Evolutionary conservation across 768 basidiomycete genomes (phyloP).

Genomic region (Suillus hirtellus): DNA sequence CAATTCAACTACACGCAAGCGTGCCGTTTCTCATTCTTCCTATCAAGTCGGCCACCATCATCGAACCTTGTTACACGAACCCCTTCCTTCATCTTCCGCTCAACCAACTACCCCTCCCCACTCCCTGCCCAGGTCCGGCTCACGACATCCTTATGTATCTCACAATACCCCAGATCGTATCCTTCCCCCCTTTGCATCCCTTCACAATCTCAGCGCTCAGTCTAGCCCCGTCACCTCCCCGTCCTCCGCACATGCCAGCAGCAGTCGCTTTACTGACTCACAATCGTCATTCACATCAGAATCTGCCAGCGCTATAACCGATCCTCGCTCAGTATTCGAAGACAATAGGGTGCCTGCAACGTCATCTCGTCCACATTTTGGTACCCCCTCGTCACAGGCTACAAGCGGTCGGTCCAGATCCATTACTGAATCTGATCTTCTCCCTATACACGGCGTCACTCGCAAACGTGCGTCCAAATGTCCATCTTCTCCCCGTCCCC

Average conservation of each 20-base stretch:
- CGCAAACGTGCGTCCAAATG: neutral
- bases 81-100: conserved; percentile 4
- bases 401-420: conserved; percentile 18
- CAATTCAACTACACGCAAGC: conserved; percentile 11
- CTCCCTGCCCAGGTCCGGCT: conserved; percentile 17
- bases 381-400: conserved; percentile 16
- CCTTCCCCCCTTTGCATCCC: neutral
- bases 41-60: conserved; percentile 15
- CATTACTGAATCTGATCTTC: conserved; percentile 21
- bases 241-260: conserved; percentile 21
- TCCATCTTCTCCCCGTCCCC: conserved; percentile 18
- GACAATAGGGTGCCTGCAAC: conserved; percentile 12
- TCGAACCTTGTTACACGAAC: conserved; percentile 8
- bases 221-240: conserved; percentile 30
- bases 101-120: conserved; percentile 17
- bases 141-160: conserved; percentile 18
- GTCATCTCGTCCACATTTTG: conserved; percentile 8
- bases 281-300: conserved; percentile 29
- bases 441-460: conserved; percentile 9
- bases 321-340: conserved; percentile 18
- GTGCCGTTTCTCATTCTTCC: conserved; percentile 21
- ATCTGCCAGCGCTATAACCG: conserved; percentile 17
- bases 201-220: conserved; percentile 18
- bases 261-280: conserved; percentile 20
- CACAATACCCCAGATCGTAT: conserved; percentile 7